Conservation (phyloP, 2,329 filamentous ascomycete species). For the Cadophora sp. region DNA sequence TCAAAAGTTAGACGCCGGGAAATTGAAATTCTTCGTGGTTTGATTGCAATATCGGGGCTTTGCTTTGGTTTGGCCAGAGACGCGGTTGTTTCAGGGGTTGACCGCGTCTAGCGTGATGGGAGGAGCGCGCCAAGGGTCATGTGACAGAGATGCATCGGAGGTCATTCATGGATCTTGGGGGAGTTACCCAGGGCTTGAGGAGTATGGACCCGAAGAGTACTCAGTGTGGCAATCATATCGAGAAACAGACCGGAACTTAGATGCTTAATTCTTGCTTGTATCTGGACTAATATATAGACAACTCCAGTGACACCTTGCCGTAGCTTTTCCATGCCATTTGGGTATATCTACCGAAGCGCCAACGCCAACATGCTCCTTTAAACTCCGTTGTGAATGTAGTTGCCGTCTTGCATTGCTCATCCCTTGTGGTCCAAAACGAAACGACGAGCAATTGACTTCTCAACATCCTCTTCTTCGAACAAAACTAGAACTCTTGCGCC, state of each 20-base stretch:
- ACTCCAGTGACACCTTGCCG: not conserved
- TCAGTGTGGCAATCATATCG: not conserved
- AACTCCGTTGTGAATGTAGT: not conserved
- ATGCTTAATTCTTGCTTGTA: not conserved
- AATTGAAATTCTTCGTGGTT: conserved; percentile 15
- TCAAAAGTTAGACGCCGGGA: conserved; percentile 17
- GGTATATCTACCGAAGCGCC: conserved; percentile 13
- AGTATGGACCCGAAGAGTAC: too few species aligned
- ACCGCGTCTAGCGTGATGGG: conserved; percentile 22
- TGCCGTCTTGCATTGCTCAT: conserved; percentile 13
- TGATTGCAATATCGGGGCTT: not conserved
- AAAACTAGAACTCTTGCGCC: conserved; percentile 66
- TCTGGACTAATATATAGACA: conserved; percentile 1
- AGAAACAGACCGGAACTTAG: not conserved
- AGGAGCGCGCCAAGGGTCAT: not conserved
- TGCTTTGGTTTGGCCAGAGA: conserved; percentile 17
- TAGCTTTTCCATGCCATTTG: not conserved
- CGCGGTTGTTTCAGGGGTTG: conserved; percentile 37
- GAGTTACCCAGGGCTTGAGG: too few species aligned
- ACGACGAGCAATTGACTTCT: conserved; percentile 74
- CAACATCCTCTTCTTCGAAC: conserved; percentile 82
- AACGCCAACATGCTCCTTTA: conserved; percentile 3
- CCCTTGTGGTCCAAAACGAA: conserved; percentile 75
- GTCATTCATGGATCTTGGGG: too few species aligned
- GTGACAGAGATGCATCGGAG: not conserved